Evolutionary conservation across 345 rosid species (phyloP), one percentile per base, ranked within the genome.

Genomic region (Pelargonium nanum): DNA sequence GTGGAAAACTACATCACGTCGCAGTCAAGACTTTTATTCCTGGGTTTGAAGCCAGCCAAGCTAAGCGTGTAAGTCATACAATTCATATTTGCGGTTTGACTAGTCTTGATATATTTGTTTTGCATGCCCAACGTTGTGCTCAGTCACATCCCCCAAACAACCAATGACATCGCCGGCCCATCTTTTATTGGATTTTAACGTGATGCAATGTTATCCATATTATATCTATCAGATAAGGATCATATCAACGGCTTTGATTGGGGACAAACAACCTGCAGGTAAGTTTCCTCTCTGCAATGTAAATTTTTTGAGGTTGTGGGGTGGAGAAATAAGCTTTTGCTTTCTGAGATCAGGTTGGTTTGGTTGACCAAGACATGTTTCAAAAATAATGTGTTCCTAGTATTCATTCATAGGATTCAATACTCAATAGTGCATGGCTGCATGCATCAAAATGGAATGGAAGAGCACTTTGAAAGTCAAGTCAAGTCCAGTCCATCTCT

Each of bases 1-100:
- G 89, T 83, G 87, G 87, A 86, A 83, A 85, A 78, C 75, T 68
- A 76, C 77, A 24, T 40, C 60, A 54, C 55, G 78, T 83, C 85
- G 26, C 67, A 55, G 55, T 85, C 88, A 61, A 67, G 76, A 71
- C 79, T 63, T 73, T 72, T 67, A 25, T 53, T 6, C 40, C 26
- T 28, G 19, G 61, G 3, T 28, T 55, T 58, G 70, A 67, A 67
- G 12, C 26, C 19, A 60, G 2, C 20, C 25, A 17, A 21, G 8
- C 64, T 20, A 17, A 21, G 8, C 64, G 45, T 34, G 45, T 34
- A 34, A 34, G 13, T 34, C 12, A 15, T 9, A 34, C 7, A 28
- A 28, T 28, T 28, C 32, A 7, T 62, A 4, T 75, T 34, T 45
- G 65, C 64, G 28, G 24, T 20, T 73, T 78, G 82, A 79, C 80